Conservation (phyloP, 2,329 filamentous ascomycete species). For the Elsinoe batatas region DNA sequence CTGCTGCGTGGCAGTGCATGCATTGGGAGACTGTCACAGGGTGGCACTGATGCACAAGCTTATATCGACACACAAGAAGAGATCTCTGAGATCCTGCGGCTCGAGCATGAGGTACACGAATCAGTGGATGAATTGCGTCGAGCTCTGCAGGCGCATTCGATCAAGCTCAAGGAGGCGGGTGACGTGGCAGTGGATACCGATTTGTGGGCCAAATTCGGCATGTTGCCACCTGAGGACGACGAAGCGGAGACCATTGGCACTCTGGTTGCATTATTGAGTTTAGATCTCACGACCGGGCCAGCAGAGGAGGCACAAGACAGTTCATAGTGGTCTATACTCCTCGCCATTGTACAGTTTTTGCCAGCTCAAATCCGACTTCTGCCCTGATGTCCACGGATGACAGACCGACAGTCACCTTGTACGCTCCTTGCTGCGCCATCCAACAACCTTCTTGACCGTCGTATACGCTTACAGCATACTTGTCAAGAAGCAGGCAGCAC, state of each 20-base stretch:
- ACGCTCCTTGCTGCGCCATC: slow-evolving; percentile 56
- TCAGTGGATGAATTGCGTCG: neutral
- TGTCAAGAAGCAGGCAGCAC: slow-evolving; percentile 48
- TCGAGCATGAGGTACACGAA: neutral
- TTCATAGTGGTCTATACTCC: neutral
- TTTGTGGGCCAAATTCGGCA: neutral
- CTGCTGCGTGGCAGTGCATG: slow-evolving; percentile 18
- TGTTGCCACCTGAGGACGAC: neutral
- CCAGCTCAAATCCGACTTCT: neutral
- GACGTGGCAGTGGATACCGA: too few species aligned
- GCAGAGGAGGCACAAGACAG: neutral
- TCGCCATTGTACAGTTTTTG: neutral
- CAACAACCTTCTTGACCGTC: slow-evolving; percentile 57
- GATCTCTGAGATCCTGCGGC: neutral
- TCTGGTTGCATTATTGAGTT: neutral
- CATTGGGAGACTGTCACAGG: neutral
- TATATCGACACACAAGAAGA: neutral
- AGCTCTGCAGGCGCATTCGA: neutral
- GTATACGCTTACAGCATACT: slow-evolving; percentile 60
- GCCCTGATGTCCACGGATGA: slow-evolving; percentile 27
- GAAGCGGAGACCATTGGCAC: neutral
- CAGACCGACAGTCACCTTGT: slow-evolving; percentile 51
- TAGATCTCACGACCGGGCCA: neutral
- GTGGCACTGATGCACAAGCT: too few species aligned
- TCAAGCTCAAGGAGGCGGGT: too few species aligned